phyloP scores from a whole-genome alignment of 2,329 filamentous ascomycete species.

The Botrytis deweyae region DNA sequence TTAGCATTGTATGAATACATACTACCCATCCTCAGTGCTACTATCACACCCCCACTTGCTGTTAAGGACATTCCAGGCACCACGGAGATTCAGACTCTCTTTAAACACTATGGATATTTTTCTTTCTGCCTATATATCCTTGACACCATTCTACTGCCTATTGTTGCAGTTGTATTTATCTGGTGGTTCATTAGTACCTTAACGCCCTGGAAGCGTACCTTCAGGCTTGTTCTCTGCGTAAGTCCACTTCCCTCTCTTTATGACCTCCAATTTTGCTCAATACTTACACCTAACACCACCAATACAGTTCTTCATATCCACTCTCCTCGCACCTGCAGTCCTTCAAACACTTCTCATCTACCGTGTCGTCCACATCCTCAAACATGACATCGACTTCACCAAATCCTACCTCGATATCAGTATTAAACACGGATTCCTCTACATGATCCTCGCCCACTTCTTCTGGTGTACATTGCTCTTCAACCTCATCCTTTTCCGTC shows the following conservation, averaged over 20 bases:
- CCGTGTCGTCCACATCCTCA: neutral
- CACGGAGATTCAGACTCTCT: neutral
- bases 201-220: neutral
- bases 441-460: neutral
- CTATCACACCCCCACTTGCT: neutral
- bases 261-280: neutral
- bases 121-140: conserved; percentile 2
- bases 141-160: neutral
- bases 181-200: conserved; percentile 8
- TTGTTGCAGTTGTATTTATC: neutral
- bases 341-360: conserved; percentile 1
- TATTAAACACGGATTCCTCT: neutral
- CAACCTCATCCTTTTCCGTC: neutral
- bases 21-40: neutral
- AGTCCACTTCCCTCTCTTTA: neutral
- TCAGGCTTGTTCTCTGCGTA: conserved; percentile 8
- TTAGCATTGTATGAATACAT: conserved; percentile 2
- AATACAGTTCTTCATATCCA: neutral
- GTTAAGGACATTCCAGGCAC: neutral
- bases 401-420: neutral
- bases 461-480: neutral
- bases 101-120: conserved; percentile 6
- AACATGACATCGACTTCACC: neutral
- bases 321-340: neutral
- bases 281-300: neutral